Base-by-base conservation (phyloP, 257 asterid species). In the Verbena officinalis region DNA sequence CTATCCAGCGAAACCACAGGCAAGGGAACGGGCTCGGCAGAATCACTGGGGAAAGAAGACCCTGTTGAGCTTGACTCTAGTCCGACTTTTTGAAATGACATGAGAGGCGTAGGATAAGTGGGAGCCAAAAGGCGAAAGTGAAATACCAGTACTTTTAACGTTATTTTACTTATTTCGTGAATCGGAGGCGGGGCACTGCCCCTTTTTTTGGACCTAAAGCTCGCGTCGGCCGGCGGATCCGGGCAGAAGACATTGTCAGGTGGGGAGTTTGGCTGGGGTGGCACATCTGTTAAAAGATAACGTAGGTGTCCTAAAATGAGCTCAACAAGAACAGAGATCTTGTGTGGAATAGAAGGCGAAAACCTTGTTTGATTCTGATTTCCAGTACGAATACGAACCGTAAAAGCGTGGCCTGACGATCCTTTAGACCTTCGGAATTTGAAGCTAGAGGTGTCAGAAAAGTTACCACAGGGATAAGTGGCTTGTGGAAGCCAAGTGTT, bases 61-160 rank as follows among this genome's bases (percentile, higher is more conserved):
- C 86, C 77, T 80, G 78, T 81, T 83, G 78, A 76, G 85, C 77
- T 81, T 78, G 78, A 81, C 82, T 81, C 85, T 81, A 81, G 82
- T 76, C 70, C 66, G 63, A 76, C 85, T 71, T 81, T 67, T 64
- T 55, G 72, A 55, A 50, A 64, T 61, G 67, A 73, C 78, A 61
- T 73, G 67, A 74, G 75, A 74, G 75, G 79, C 68, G 79, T 68
- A 68, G 75, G 79, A 80, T 79, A 82, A 76, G 81, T 79, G 80
- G 81, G 88, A 80, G 82, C 72, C 73, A 53, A 71, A 71, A 75
- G 83, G 83, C 79, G 77, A 83, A 87, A 85, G 93, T 87, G 87
- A 86, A 83, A 86, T 86, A 84, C 92, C 88, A 86, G 90, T 86
- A 84, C 90, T 85, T 88, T 85, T 85, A 85, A 83, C 82, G 83